Base-by-base conservation (phyloP, 2,329 filamentous ascomycete species). In the Ambrosiella xylebori region DNA sequence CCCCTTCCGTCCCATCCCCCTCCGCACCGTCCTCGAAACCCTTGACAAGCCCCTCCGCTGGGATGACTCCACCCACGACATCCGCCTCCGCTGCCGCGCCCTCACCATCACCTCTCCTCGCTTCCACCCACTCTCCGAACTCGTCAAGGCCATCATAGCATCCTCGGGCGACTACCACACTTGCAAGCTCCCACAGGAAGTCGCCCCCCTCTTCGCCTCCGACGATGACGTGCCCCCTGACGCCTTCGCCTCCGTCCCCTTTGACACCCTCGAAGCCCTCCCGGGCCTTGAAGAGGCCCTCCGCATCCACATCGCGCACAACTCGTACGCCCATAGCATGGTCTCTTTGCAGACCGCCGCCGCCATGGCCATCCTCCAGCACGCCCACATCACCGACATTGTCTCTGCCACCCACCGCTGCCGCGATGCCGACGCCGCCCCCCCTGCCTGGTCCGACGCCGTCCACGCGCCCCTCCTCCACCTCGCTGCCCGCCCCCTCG, bases 341-440 rank as follows among this genome's bases (percentile, higher is more conserved):
- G 51, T 60, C 17, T 60, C 58, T 1, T 27, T 60, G 7, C 58
- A 60, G 36, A 57, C 58, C 9, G 41, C 54, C 13, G 58, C 58
- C 3, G 51, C 54, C 15, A 60, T 60, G 58, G 58, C 58, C 6
- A 54, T 60, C 3, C 36, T 60, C 7, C 58, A 60, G 38, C 58
- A 60, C 36, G 19, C 50, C 1, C 54, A 57, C 17, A 60, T 60
- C 17, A 37, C 37, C 13, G 54, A 57, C 11, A 57, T 60, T 38
- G 58, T 60, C 11, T 27, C 54, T 12, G 58, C 58, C 8, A 60
- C 58, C 6, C 49, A 60, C 51, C 41, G 45, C 41, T 57, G 51
- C 37, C 58, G 58, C 2, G 54, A 60, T 17, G 53, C 36, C 15
- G 58, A 54, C 36, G 56, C 55, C 13, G 47, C 50, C 9, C 41